Conservation (phyloP, 192 early-diverging fungal genomes). For the Backusella macrospora region DNA sequence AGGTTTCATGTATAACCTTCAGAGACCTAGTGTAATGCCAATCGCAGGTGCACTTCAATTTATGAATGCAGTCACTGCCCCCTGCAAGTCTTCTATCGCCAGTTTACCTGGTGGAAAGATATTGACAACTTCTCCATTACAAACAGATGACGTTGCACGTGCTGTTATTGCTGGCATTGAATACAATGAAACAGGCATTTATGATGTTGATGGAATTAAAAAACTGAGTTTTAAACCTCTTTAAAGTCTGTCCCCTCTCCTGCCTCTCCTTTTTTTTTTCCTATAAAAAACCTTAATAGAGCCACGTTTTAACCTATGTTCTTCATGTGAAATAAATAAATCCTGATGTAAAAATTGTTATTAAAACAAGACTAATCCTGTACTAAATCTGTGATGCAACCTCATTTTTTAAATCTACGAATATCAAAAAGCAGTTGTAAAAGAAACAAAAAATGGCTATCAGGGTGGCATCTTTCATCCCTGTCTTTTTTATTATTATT, state of each 20-base stretch:
- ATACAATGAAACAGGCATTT: constrained; percentile 41
- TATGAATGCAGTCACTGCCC: constrained; percentile 42
- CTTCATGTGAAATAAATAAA: too few relatives aligned
- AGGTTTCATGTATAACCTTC: constrained; percentile 64
- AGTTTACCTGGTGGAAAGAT: constrained; percentile 52
- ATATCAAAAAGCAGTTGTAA: neutral
- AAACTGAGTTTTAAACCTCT: constrained; percentile 31
- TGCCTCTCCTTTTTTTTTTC: neutral
- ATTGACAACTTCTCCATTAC: constrained; percentile 46
- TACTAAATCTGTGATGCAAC: neutral
- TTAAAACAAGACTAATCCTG: neutral
- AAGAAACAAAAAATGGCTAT: neutral
- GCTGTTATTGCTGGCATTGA: constrained; percentile 48
- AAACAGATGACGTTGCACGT: constrained; percentile 49
- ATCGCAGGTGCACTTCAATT: constrained; percentile 56
- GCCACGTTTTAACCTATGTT: too few relatives aligned
- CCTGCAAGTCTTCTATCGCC: constrained; percentile 42
- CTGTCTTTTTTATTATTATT: neutral
- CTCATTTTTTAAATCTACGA: constrained; percentile 2
- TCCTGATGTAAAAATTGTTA: too few relatives aligned
- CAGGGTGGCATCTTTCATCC: neutral
- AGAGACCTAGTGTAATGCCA: constrained; percentile 60
- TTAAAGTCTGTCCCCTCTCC: neutral
- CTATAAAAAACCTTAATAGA: neutral
- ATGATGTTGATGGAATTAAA: constrained; percentile 49